Evolutionary conservation across 2,329 filamentous ascomycete genomes (phyloP).

Genomic region (Clathrospora elynae): DNA sequence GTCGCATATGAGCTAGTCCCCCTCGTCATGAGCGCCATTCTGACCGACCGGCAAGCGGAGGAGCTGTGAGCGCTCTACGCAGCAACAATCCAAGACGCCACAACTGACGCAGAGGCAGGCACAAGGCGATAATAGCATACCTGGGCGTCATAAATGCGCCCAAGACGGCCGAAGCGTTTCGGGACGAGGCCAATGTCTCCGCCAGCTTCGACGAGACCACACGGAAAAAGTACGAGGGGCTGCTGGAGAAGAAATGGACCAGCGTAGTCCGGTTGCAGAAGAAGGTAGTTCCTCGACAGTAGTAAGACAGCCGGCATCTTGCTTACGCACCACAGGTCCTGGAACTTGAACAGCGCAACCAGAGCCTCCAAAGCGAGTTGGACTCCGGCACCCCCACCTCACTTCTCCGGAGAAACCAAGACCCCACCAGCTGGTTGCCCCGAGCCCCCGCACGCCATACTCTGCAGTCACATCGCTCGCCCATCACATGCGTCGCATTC

Average conservation of each 20-base stretch:
- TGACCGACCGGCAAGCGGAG: conserved; percentile 81
- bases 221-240: conserved; percentile 89
- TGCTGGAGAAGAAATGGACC: conserved; percentile 98
- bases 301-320: not conserved
- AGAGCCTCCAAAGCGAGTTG: conserved; percentile 77
- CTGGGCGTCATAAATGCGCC: conserved; percentile 74
- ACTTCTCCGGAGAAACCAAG: conserved; percentile 77
- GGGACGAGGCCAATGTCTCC: conserved; percentile 75
- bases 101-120: conserved; percentile 57
- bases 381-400: conserved; percentile 82
- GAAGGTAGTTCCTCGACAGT: conserved; percentile 64
- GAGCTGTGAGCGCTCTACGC: conserved; percentile 70
- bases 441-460: conserved; percentile 78
- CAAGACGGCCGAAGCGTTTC: conserved; percentile 71
- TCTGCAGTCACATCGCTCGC: conserved; percentile 78
- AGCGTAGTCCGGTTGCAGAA: conserved; percentile 93
- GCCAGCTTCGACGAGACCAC: conserved; percentile 78
- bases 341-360: conserved; percentile 81
- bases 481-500: conserved; percentile 87
- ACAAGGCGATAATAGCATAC: conserved; percentile 94
- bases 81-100: not conserved
- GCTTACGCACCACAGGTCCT: conserved; percentile 69
- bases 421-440: conserved; percentile 87
- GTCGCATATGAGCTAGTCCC: conserved; percentile 27
- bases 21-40: conserved; percentile 70